Conservation (phyloP, 805 yeast genomes). For the Yarrowia bubula region DNA sequence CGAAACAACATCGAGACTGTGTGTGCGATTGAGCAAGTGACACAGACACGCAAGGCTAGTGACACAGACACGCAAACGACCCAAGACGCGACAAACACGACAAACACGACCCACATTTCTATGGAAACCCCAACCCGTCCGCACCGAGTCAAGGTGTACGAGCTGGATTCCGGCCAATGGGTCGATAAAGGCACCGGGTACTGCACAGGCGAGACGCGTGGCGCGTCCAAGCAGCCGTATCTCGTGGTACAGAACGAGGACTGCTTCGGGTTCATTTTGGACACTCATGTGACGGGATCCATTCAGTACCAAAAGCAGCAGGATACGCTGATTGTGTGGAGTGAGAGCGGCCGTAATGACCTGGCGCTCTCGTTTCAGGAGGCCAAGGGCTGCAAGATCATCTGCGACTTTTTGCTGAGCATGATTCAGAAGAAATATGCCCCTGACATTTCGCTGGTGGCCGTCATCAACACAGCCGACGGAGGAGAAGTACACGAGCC, state of each 20-base stretch:
- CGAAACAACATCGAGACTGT: no score
- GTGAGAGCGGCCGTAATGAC: constrained; percentile 64
- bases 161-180: constrained; percentile 81
- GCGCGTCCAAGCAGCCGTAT: constrained; percentile 20
- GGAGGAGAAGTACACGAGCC: constrained; percentile 56
- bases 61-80: neutral
- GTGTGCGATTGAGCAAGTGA: no score
- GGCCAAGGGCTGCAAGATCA: constrained; percentile 77
- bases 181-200: constrained; percentile 89
- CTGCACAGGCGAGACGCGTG: constrained; percentile 67
- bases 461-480: constrained; percentile 51
- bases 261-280: constrained; percentile 55
- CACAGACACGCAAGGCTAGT: no score
- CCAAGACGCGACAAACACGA: no score
- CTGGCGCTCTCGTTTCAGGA: constrained; percentile 91
- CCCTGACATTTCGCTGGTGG: constrained; percentile 67
- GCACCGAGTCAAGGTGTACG: constrained; percentile 87
- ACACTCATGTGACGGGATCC: constrained; percentile 65
- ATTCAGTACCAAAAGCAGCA: constrained; percentile 91
- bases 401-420: constrained; percentile 72
- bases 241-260: constrained; percentile 67
- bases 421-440: constrained; percentile 60
- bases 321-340: constrained; percentile 93
- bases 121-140: constrained; percentile 44
- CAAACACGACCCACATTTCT: neutral